Percentiles rank a stretch among this genome's conserved stretches.
These are phyloP conservation scores for Pseudocercospora crystallina DNA, from an alignment of 2,329 filamentous ascomycete genomes.

Conservation along the genomic window DNA sequence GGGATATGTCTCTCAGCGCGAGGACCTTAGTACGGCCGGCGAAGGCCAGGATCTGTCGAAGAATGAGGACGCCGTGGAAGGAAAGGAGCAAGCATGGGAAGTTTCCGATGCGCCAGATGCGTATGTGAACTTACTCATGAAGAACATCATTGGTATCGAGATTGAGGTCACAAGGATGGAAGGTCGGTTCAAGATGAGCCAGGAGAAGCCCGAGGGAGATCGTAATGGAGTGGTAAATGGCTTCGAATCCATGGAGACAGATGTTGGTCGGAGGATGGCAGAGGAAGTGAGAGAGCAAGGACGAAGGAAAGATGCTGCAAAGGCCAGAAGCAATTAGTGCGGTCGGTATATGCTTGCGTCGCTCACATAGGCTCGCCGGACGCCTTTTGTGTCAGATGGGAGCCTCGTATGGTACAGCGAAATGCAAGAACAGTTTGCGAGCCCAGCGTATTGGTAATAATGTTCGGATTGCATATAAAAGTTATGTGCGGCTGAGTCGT, in stretches of 20 bases:
- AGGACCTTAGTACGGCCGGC: slow-evolving; percentile 56
- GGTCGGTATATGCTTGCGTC: no score
- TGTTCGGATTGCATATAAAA: no score
- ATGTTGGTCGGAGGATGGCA: slow-evolving; percentile 26
- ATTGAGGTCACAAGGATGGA: slow-evolving; percentile 56
- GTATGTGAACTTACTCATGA: slow-evolving; percentile 53
- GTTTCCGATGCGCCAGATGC: slow-evolving; percentile 57
- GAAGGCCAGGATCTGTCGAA: no score
- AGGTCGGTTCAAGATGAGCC: slow-evolving; percentile 68
- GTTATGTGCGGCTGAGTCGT: no score
- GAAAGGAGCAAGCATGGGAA: slow-evolving; percentile 48
- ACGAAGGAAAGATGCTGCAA: no score
- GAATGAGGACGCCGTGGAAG: slow-evolving; percentile 36
- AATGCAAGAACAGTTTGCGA: no score
- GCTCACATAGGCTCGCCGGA: no score
- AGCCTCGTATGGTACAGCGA: no score
- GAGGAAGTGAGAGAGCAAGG: slow-evolving; percentile 6
- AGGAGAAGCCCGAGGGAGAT: slow-evolving; percentile 57
- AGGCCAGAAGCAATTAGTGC: no score
- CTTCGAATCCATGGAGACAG: slow-evolving; percentile 48
- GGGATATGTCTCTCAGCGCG: no score
- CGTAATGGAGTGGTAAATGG: slow-evolving; percentile 58
- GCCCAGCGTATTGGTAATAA: no score
- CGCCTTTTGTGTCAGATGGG: no score
- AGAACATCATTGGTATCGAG: slow-evolving; percentile 47